Base-by-base conservation (phyloP, 2,329 filamentous ascomycete species). In the Colletotrichum shisoi region DNA sequence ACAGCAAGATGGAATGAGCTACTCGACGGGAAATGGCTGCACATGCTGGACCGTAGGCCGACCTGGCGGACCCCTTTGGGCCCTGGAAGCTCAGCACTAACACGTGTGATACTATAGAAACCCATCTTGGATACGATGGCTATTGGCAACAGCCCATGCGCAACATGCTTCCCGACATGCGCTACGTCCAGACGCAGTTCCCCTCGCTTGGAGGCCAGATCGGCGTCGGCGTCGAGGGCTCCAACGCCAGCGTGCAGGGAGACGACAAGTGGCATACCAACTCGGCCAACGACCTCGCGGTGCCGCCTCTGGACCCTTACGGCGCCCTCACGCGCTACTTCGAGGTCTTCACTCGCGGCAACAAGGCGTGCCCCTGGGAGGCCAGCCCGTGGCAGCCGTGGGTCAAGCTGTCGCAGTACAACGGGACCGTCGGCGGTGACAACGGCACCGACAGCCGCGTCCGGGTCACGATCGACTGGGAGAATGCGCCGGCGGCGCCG, bases 121-220 rank as follows among this genome's bases (percentile, higher is more conserved):
- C 83, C 0, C 85, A 86, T 70, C 75, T 86, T 9, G 83, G 84
- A 21, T 86, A 84, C 53, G 79, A 84, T 59, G 81, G 79, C 54
- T 82, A 82, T 74, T 86, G 89, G 89, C 89, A 92, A 76, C 89
- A 91, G 74, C 88, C 90, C 1, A 91, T 91, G 89, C 81, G 88
- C 40, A 90, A 92, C 73, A 84, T 84, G 0, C 82, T 90, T 1
- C 88, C 89, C 0, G 83, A 85, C 8, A 80, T 91, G 69, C 78
- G 82, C 5, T 89, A 85, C 70, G 85, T 89, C 1, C 86, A 89
- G 73, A 81, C 80, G 2, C 77, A 81, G 1, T 85, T 89, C 59
- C 82, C 82, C 13, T 84, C 84, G 5, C 78, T 91, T 6, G 83
- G 85, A 0, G 89, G 89, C 8, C 82, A 88, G 61, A 79, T 92